A percentile compares a stretch with the other conserved stretches of the same genome.
These are phyloP conservation scores for Globisporangium middletonii DNA, from an alignment of 352 stramenopile genomes.

Conservation along the genomic window DNA sequence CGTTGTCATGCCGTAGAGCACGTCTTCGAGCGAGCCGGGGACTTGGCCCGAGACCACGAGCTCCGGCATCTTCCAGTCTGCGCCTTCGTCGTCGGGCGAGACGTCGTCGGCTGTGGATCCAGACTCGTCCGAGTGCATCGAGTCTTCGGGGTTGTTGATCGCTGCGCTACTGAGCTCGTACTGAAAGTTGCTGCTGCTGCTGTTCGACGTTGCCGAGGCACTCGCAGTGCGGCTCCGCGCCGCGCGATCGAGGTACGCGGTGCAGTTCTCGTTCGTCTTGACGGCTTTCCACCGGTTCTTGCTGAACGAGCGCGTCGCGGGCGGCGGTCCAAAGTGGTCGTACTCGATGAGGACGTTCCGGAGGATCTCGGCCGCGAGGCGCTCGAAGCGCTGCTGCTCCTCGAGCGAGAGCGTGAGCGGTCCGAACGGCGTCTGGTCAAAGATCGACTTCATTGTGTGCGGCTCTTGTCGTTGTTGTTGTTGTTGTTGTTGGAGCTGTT, in stretches of 20 bases:
- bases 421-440: constrained; percentile 10
- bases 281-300: constrained; percentile 11
- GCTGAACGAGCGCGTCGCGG: not conserved
- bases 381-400: constrained; percentile 5
- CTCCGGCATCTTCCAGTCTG: constrained; percentile 11
- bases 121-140: constrained; percentile 3
- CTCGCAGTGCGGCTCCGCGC: not conserved
- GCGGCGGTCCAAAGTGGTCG: constrained; percentile 9
- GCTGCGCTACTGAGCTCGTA: not conserved
- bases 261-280: constrained; percentile 12
- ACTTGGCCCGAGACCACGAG: constrained; percentile 13
- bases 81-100: not conserved
- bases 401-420: constrained; percentile 2
- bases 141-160: not conserved
- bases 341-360: constrained; percentile 7
- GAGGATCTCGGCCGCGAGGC: constrained; percentile 6
- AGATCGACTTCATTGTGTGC: constrained; percentile 7
- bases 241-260: constrained; percentile 10
- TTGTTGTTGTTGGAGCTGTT: no score
- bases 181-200: not conserved
- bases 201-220: not conserved
- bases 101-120: not conserved
- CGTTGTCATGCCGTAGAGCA: constrained; percentile 13
- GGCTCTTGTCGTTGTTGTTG: no score
- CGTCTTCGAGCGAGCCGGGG: constrained; percentile 11